Base-by-base conservation (phyloP, 1,139 yeast species). In the Saccharomyces hybrid region DNA sequence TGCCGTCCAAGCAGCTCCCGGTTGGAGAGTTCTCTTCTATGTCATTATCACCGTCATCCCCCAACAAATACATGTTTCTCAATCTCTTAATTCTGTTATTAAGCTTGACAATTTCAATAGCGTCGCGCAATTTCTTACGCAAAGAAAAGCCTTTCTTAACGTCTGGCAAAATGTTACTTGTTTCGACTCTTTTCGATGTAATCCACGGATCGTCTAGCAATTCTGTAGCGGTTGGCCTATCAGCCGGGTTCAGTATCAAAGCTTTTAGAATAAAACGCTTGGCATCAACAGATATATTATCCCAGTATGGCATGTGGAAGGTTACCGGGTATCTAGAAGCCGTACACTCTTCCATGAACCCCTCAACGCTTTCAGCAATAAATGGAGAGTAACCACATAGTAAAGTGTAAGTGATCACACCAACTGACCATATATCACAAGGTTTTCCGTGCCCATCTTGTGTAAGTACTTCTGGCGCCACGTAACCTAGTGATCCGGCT, bases 341-440 rank as follows among this genome's bases (percentile, higher is more conserved):
- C 59, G 85, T 81, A 51, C 89, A 95, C 69, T 91, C 98, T 52
- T 79, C 80, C 53, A 91, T 73, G 66, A 91, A 91, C 59, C 88
- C 96, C 54, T 79, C 80, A 3, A 88, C 89, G 55, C 82, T 85
- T 66, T 91, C 97, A 1, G 96, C 83, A 52, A 93, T 75, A 72
- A 91, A 90, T 3, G 98, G 97, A 7, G 96, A 86, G 70, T 90
- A 90, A 1, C 99, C 99, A 64, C 95, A 89, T 53, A 93, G 77
- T 53, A 91, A 75, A 0, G 97, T 90, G 71, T 90, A 93, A 0
- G 97, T 83, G 53, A 93, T 88, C 8, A 90, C 96, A 24, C 97
- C 97, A 49, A 90, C 71, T 1, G 95, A 86, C 97, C 97, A 90
- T 50, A 91, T 79, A 68, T 90, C 97, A 70, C 96, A 89, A 1